phyloP scores from a whole-genome alignment of 768 basidiomycete genomes.

The Podaxis rugospora region DNA sequence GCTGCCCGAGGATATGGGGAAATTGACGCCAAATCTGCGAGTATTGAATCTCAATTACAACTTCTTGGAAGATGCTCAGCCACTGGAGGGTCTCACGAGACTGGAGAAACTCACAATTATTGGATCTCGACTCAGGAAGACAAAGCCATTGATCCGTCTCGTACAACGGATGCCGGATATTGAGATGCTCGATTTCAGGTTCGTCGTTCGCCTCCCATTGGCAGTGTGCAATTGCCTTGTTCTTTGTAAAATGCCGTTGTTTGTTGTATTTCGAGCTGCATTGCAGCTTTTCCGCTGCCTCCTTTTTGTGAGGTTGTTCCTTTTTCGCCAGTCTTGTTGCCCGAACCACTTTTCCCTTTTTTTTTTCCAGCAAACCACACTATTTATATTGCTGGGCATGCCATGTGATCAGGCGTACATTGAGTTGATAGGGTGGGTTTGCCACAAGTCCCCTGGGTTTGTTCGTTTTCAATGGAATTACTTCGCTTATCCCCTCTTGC shows the following conservation, averaged over 20 bases:
- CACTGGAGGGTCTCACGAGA: slow-evolving; percentile 66
- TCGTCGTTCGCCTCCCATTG: slow-evolving; percentile 17
- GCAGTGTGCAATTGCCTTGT: slow-evolving; percentile 3
- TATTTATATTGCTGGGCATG: slow-evolving; percentile 8
- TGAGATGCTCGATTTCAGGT: slow-evolving; percentile 91
- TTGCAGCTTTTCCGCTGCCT: not conserved
- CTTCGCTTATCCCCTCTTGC: not conserved
- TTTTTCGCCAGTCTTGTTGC: not conserved
- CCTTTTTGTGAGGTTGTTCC: not conserved
- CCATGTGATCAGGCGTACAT: slow-evolving; percentile 10
- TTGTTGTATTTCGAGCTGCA: not conserved
- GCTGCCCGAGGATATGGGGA: slow-evolving; percentile 66
- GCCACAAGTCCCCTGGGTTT: not conserved
- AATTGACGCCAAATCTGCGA: slow-evolving; percentile 77
- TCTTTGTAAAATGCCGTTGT: slow-evolving; percentile 8
- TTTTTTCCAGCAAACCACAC: slow-evolving; percentile 3
- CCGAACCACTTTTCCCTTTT: not conserved
- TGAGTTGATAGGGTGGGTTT: slow-evolving; percentile 11
- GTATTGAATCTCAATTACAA: slow-evolving; percentile 97
- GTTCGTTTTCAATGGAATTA: not conserved
- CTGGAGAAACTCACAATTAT: slow-evolving; percentile 84
- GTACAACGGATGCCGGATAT: slow-evolving; percentile 70
- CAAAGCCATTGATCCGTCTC: slow-evolving; percentile 67
- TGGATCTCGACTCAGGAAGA: slow-evolving; percentile 75
- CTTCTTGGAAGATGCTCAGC: slow-evolving; percentile 72